Evolutionary conservation across 805 yeast genomes (phyloP).

Genomic region (Teunomyces barrocoloradensis): DNA sequence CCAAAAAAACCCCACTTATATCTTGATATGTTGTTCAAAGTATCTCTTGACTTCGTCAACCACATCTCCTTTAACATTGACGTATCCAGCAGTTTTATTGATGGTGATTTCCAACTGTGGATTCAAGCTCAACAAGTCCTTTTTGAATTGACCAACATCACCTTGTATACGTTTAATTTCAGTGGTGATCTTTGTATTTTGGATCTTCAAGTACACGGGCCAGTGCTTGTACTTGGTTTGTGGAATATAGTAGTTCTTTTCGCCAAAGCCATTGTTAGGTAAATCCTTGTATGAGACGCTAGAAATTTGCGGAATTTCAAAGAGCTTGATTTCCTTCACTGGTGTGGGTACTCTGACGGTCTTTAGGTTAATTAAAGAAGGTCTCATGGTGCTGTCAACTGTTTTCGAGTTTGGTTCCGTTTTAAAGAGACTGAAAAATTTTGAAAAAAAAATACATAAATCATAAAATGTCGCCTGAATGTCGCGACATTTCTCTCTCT

Average conservation of each 20-base stretch:
- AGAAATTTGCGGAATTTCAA: slow-evolving; percentile 28
- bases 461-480: neutral
- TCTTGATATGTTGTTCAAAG: slow-evolving; percentile 17
- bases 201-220: slow-evolving; percentile 76
- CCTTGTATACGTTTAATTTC: slow-evolving; percentile 74
- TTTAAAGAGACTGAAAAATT: neutral
- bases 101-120: slow-evolving; percentile 44
- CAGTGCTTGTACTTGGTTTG: slow-evolving; percentile 65
- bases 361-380: slow-evolving; percentile 18
- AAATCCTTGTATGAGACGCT: slow-evolving; percentile 21
- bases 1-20: neutral
- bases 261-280: slow-evolving; percentile 36
- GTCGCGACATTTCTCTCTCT: neutral
- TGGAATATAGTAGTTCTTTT: slow-evolving; percentile 37
- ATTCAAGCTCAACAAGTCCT: slow-evolving; percentile 56
- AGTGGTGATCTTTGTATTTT: slow-evolving; percentile 64
- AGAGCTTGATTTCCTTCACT: slow-evolving; percentile 15
- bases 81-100: slow-evolving; percentile 33
- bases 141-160: slow-evolving; percentile 59
- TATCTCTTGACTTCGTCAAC: slow-evolving; percentile 28
- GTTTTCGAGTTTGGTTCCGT: neutral
- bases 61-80: slow-evolving; percentile 41
- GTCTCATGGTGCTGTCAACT: slow-evolving; percentile 20
- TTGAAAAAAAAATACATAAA: slow-evolving; percentile 1
- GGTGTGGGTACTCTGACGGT: slow-evolving; percentile 22